Evolutionary conservation across 495 filamentous ascomycete genomes (phyloP).

Genomic region (Thermothielavioides terrestris): DNA sequence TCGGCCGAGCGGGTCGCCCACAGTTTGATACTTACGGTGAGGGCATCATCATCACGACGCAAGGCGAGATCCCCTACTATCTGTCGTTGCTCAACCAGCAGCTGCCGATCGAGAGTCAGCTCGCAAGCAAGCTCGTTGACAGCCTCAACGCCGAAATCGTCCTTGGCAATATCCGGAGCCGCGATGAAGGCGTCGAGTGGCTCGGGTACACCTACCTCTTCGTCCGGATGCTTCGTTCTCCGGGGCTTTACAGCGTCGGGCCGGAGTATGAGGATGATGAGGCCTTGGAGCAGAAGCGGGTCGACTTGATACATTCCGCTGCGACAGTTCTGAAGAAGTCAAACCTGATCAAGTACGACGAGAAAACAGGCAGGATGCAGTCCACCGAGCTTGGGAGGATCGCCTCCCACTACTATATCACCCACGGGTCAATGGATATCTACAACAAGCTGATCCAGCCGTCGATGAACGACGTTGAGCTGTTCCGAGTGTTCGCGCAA

Average conservation of each 20-base stretch:
- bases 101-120: constrained; percentile 93
- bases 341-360: constrained; percentile 89
- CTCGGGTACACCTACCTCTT: constrained; percentile 98
- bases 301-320: constrained; percentile 92
- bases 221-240: constrained; percentile 93
- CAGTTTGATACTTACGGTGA: constrained; percentile 98
- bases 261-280: constrained; percentile 91
- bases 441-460: constrained; percentile 96
- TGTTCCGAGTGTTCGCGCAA: constrained; percentile 95
- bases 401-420: constrained; percentile 97
- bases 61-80: constrained; percentile 92
- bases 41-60: constrained; percentile 96
- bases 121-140: constrained; percentile 86
- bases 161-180: constrained; percentile 82
- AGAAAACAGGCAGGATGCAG: constrained; percentile 81
- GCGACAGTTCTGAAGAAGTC: constrained; percentile 80
- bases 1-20: constrained; percentile 90
- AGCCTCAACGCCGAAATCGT: constrained; percentile 98
- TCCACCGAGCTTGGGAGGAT: constrained; percentile 91
- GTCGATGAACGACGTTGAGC: constrained; percentile 79
- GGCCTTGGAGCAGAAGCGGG: constrained; percentile 87
- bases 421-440: constrained; percentile 87
- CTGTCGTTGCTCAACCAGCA: constrained; percentile 94
- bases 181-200: constrained; percentile 97
- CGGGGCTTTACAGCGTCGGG: constrained; percentile 91